Base-by-base conservation (phyloP, 2,329 filamentous ascomycete species). In the Nigrograna mackinnonii region DNA sequence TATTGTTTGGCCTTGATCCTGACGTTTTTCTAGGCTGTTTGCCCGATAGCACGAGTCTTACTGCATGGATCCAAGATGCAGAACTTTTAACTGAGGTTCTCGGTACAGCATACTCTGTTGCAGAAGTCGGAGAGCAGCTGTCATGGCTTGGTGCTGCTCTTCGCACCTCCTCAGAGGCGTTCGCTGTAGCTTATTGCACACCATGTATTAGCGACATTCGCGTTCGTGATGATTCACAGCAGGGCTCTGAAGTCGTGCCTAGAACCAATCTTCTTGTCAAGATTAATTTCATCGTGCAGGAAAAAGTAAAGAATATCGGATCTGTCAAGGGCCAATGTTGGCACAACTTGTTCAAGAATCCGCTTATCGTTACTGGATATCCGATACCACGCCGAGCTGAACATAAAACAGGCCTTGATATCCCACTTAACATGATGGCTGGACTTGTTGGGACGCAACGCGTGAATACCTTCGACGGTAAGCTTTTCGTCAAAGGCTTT, bases 401-500 rank as follows among this genome's bases (percentile, higher is more conserved):
- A 6, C 6, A 3, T 3, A 24, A 22, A 2, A 47, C 41, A 3
- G 67, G 69, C 0, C 44, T 72, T 16, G 67, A 71, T 22, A 55
- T 68, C 1, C 49, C 59, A 1, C 54, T 68, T 2, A 45, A 60
- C 13, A 52, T 67, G 20, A 53, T 68, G 46, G 53, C 52, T 2
- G 30, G 33, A 2, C 39, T 68, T 4, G 46, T 43, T 3, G 31
- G 47, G 1, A 35, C 58, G 7, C 26, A 37, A 3, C 41, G 47
- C 4, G 39, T 64, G 7, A 49, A 46, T 20, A 36, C 7, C 1
- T 70, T 70, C 38, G 28, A 47, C n/a, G 55, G 46, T 1, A 55
- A 52, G 5, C 18, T 55, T 2, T 54, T 62, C 30, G 43, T 71
- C 16, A 71, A 71, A 40, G 67, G 68, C 0, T 69, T 66, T 35